Base-by-base conservation (phyloP, 352 stramenopile genomes). In the Pythium volutum region DNA sequence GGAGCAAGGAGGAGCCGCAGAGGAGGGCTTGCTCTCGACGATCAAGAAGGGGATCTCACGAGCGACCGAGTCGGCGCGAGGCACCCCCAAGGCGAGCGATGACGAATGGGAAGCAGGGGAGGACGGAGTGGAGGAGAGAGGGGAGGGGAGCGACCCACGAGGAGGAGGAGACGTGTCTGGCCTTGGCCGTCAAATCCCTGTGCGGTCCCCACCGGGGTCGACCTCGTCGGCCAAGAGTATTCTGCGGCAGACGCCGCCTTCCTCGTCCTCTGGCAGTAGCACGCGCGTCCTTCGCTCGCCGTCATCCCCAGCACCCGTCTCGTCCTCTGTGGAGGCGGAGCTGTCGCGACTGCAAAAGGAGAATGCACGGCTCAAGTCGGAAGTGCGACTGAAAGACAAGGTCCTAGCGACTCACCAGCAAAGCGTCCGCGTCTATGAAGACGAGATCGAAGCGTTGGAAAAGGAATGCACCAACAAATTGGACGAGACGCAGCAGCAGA, bases 371-470 rank as follows among this genome's bases (percentile, higher is more conserved):
- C 34, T 85, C 27, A 84, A 79, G 42, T 64, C 65, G 0, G 85
- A 94, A 15, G 59, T 90, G 33, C 67, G 75, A 0, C 26, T 76
- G 8, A 89, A 87, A 52, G 85, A 94, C 14, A 88, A 88, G 47
- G 67, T 77, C 29, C 55, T 93, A 9, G 66, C 55, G 34, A 79
- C 68, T 20, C 73, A 70, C 0, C 77, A 92, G 59, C 79, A 83
- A 48, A 87, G 72, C 54, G 55, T 89, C 38, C 60, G 78, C 31
- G 74, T 88, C 27, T 89, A 73, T 46, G 81, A 94, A 59, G 77
- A 93, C 50, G 85, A 94, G 64, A 73, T 93, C 15, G 76, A 89
- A 25, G 85, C 79, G 22, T 67, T 94, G 14, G 85, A 91, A 56
- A 60, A 75, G 16, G 85, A 94, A 52, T 93, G 83, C 70, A 84